Evolutionary conservation across 106 monocot genomes (phyloP), one percentile per base, ranked within the genome.

Genomic region (Acorus gramineus): DNA sequence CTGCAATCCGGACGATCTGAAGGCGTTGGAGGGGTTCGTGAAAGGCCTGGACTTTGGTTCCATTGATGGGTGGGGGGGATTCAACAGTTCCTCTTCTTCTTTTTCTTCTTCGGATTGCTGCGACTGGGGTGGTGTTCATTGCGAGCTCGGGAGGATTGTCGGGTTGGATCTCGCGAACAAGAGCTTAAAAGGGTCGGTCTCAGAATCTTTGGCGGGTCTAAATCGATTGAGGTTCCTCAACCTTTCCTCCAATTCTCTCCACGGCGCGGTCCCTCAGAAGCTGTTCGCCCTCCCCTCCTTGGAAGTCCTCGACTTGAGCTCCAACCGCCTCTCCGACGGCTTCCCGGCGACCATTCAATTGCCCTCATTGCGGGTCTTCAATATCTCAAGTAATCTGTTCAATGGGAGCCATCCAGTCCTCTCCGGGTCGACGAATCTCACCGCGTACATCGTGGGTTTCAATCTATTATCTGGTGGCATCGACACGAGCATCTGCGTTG

Each of bases 361-460:
- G 47, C 76, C 82, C 3, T 69, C 77, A 8, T 63, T 95, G 14
- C 78, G 60, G 12, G 42, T 60, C 42, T 85, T 95, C 74, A 90
- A 90, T 46, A 54, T 95, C 44, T 95, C 95, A 4, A 47, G 5
- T 73, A 90, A 95, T 63, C 4, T 11, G 14, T 79, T 95, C 65
- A 72, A 64, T 47, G 89, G 85, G 47, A 80, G 57, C 53, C 84
- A 70, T 46, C 95, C 95, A 2, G 48, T 81, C 3, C 78, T 95
- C 45, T 2, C 48, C 14, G 71, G 65, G 3, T 82, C 87, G 8
- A 3, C 42, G n/a, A 69, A 74, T 58, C 69, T 95, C 49, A 65
- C 47, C 3, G 5, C 44, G 10, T 87, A 78, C 9, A 87, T 87
- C 50, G 63, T 80, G 47, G 63, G 79, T 3, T 57, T 10, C 42